Base-by-base conservation (phyloP, 2,329 filamentous ascomycete species). In the Fusarium incarnatum region DNA sequence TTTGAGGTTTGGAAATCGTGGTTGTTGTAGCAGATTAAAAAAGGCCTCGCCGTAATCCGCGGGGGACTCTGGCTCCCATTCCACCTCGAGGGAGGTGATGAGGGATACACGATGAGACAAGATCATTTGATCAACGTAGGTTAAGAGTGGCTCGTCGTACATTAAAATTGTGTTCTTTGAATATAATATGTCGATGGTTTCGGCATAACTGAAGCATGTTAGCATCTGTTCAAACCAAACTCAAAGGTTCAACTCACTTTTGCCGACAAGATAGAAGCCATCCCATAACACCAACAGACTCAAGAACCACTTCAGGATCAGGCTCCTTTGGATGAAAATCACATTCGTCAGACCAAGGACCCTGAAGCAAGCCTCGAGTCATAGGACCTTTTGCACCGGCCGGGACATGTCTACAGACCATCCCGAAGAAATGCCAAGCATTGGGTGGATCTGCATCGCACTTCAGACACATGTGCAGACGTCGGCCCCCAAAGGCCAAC, bases 241-340 rank as follows among this genome's bases (percentile, higher is more conserved):
- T n/a, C n/a, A n/a, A n/a, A n/a, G n/a, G n/a, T n/a, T n/a, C n/a
- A n/a, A n/a, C 7, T 61, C 20, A 64, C 60, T 64, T 64, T n/a
- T 64, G 61, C 2, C 61, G 61, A 46, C 60, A 64, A 2, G 61
- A 64, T 2, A 64, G 40, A 10, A 64, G 45, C 61, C 61, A 64
- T 0, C 61, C 18, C 16, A 58, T 52, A 2, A 46, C 18, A 3
- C 60, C 40, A 8, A 34, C 16, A 2, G 11, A 15, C 2, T 23
- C 20, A 18, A 37, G 1, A 3, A 7, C 5, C 18, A 0, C 34
- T 37, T 10, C 18, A 37, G 34, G 34, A n/a, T 37, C 30, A 16
- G 30, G 4, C 4, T 16, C 8, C 15, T 4, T 8, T 4, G n/a
- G 10, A 4, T 9, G 13, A 32, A 16, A 3, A 9, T 20, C 18